Conservation (phyloP, 768 basidiomycete genomes). For the Naganishia onofrii region DNA sequence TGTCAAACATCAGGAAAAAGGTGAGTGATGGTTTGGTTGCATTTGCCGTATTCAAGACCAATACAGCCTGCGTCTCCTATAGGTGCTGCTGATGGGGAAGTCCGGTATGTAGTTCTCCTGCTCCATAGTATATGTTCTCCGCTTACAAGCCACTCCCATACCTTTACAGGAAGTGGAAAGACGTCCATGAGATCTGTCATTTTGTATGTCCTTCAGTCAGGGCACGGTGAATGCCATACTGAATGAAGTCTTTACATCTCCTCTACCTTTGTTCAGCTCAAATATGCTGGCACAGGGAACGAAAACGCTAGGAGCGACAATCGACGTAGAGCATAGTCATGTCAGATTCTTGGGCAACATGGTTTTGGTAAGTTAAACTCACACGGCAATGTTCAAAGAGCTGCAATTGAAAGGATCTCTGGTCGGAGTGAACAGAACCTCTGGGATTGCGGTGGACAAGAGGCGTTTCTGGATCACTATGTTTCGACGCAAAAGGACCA, state of each 20-base stretch:
- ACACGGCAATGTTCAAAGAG: no score
- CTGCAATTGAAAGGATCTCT: not conserved
- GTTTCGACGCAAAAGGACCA: conserved; percentile 85
- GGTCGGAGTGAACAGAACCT: conserved; percentile 58
- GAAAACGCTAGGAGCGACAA: conserved; percentile 86
- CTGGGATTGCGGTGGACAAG: conserved; percentile 99
- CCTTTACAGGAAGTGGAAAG: conserved; percentile 56
- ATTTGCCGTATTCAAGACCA: not conserved
- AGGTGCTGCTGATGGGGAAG: conserved; percentile 98
- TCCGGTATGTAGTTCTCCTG: conserved; percentile 65
- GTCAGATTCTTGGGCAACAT: conserved; percentile 95
- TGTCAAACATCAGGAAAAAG: conserved; percentile 27
- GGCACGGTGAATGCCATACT: not conserved
- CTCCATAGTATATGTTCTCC: not conserved
- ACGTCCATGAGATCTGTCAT: conserved; percentile 99
- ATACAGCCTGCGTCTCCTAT: not conserved
- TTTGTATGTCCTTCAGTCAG: conserved; percentile 65
- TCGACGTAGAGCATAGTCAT: conserved; percentile 96
- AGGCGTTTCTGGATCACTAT: conserved; percentile 96
- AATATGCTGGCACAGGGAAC: conserved; percentile 92
- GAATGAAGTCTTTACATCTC: no score
- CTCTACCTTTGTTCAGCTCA: conserved; percentile 59
- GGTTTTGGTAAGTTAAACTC: conserved; percentile 63
- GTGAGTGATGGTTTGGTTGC: not conserved
- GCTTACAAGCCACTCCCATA: conserved; percentile 21